A percentile compares a stretch with the other conserved stretches of the same genome.
Conservation (phyloP, 2,329 filamentous ascomycete genomes). For the Talaromyces funiculosus region DNA sequence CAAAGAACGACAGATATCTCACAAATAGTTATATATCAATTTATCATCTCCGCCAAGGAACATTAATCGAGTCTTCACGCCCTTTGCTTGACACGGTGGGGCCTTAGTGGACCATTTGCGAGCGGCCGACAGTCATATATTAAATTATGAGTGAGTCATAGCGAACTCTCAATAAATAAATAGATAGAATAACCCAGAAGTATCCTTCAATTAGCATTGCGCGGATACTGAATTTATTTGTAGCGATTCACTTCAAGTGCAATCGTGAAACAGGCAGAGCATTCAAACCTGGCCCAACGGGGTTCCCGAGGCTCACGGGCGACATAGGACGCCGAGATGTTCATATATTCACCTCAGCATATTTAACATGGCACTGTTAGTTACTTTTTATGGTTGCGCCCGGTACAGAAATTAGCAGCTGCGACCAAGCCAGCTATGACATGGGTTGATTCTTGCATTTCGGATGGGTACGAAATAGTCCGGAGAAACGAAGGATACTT, state of each 20-base stretch:
- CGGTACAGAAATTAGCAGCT: too few species aligned
- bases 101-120: not conserved
- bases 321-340: too few species aligned
- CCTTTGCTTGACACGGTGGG: conserved; percentile 5
- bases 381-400: too few species aligned
- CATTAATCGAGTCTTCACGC: not conserved
- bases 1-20: not conserved
- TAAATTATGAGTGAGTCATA: not conserved
- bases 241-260: not conserved
- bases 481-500: not conserved
- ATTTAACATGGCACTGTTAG: too few species aligned
- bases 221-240: not conserved
- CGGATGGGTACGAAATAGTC: not conserved
- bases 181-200: not conserved
- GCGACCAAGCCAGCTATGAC: not conserved
- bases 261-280: not conserved
- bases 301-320: not conserved
- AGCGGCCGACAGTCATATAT: not conserved
- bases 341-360: too few species aligned
- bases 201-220: not conserved
- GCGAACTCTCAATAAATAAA: not conserved
- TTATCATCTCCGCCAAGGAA: not conserved
- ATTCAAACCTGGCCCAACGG: too few species aligned
- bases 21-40: not conserved
- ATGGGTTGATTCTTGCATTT: not conserved